A percentile compares a stretch with the other conserved stretches of the same genome.
Evolutionary conservation across 1,284 basidiomycete species (phyloP).

Genomic region (Ceratobasidium sp.): DNA sequence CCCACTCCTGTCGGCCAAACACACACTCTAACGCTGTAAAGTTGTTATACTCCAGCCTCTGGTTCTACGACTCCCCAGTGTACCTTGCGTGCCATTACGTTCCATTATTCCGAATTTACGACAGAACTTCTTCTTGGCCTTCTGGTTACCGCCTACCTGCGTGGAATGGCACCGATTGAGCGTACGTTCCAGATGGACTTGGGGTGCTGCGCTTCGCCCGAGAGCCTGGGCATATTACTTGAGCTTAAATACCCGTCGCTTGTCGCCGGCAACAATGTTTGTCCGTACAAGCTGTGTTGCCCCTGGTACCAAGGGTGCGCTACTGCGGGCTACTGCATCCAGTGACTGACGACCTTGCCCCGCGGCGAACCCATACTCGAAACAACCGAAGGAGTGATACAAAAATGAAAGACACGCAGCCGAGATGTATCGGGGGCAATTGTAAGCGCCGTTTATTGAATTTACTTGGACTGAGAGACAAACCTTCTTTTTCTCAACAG

Average conservation of each 20-base stretch:
- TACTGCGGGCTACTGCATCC: neutral
- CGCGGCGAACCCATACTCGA: neutral
- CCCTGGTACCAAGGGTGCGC: neutral
- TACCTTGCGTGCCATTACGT: neutral
- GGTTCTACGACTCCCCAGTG: neutral
- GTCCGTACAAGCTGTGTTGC: neutral
- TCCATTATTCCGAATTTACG: neutral
- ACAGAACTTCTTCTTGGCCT: neutral
- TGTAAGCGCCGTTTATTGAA: too few species aligned
- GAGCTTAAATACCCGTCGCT: neutral
- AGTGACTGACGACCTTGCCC: neutral
- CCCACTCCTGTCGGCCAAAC: neutral
- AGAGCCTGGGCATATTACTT: neutral
- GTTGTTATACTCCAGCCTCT: neutral
- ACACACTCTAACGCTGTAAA: neutral
- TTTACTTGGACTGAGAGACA: too few species aligned
- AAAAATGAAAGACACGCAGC: neutral
- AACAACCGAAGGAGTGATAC: neutral
- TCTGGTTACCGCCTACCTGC: neutral
- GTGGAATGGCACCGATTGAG: neutral
- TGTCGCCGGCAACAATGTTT: neutral
- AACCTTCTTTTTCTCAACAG: too few species aligned
- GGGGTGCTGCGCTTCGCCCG: neutral
- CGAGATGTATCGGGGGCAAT: neutral
- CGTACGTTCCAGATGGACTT: neutral